Evolutionary conservation across 345 rosid species (phyloP).

Genomic region (Leavenworthia alabamica): DNA sequence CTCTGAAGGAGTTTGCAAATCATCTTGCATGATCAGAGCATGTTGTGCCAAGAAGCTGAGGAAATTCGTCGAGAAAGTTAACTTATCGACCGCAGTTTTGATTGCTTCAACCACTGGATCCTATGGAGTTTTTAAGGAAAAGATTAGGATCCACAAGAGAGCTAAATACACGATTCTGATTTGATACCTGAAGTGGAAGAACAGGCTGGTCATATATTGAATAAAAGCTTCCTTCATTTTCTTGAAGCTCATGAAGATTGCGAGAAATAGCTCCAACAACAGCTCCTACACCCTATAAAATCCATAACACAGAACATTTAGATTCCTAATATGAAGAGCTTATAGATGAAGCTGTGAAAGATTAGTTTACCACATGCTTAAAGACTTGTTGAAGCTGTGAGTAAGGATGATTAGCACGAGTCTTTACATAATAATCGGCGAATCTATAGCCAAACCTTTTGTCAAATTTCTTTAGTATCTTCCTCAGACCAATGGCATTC

Average conservation of each 20-base stretch:
- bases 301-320: neutral
- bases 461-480: conserved; percentile 94
- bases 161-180: neutral
- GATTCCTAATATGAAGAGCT: neutral
- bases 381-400: conserved; percentile 98
- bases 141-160: neutral
- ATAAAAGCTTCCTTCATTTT: conserved; percentile 85
- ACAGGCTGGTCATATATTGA: conserved; percentile 92
- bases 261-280: conserved; percentile 98
- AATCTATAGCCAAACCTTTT: conserved; percentile 93
- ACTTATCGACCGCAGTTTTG: conserved; percentile 82
- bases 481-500: conserved; percentile 86
- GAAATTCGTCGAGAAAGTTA: conserved; percentile 73
- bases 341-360: conserved; percentile 11
- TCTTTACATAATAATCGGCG: conserved; percentile 84
- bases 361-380: conserved; percentile 87
- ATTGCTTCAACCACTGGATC: conserved; percentile 82
- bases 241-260: conserved; percentile 97
- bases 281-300: conserved; percentile 85
- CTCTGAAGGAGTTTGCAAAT: conserved; percentile 68
- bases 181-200: conserved; percentile 70
- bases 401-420: conserved; percentile 97
- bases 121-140: conserved; percentile 32
- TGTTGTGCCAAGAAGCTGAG: conserved; percentile 90
- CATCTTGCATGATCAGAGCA: conserved; percentile 97